phyloP scores from a whole-genome alignment of 176 grass and related monocot genomes.

The Triticum urartu region DNA sequence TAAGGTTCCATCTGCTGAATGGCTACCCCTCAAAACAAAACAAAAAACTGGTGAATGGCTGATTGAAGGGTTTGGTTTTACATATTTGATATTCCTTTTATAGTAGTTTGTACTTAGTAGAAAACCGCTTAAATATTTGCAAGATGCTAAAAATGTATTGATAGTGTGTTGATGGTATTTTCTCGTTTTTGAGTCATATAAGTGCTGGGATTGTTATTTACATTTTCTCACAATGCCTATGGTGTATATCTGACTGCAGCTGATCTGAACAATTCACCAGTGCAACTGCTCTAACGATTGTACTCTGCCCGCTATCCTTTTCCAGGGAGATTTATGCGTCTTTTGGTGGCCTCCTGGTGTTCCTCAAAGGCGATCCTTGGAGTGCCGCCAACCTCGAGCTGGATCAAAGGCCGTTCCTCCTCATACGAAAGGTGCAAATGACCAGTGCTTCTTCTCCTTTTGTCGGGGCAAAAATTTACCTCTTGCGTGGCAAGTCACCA shows the following conservation, averaged over 20 bases:
- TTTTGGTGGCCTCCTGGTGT: constrained; percentile 52
- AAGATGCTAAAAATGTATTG: too few species aligned
- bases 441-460: neutral
- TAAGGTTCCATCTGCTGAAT: neutral
- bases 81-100: neutral
- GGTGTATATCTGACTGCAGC: neutral
- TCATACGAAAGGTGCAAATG: constrained; percentile 47
- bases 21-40: too few species aligned
- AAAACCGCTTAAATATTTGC: neutral
- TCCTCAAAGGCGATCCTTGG: constrained; percentile 47
- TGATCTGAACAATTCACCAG: neutral
- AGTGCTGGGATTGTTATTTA: neutral
- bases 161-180: neutral
- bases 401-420: constrained; percentile 57
- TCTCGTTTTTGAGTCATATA: too few species aligned
- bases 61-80: neutral
- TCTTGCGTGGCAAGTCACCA: too few species aligned
- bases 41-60: too few species aligned
- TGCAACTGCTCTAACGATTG: neutral
- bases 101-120: neutral
- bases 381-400: constrained; percentile 33
- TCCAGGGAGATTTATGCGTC: constrained; percentile 48
- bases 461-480: too few species aligned
- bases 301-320: neutral
- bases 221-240: neutral